Evolutionary conservation across 805 yeast species (phyloP), one percentile per base, ranked within the genome.

Genomic region (Saccharomycopsis fibuligera): DNA sequence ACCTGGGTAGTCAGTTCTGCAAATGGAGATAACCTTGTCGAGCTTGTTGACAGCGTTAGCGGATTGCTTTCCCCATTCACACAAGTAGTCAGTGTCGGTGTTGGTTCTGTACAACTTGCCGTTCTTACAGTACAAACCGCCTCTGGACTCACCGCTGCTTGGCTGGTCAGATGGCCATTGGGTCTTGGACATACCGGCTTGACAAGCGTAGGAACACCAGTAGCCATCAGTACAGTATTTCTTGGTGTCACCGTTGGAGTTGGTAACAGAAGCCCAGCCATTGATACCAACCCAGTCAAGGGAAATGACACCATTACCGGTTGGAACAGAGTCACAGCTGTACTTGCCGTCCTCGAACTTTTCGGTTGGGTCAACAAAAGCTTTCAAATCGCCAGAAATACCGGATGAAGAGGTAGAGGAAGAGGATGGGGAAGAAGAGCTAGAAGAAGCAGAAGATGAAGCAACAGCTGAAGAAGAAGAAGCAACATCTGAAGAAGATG

Each of bases 1-100:
- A 73, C 99, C 99, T 63, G 99, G 99, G 79, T 91, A 91, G 68
- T 91, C 99, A 54, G 99, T 91, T 75, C 97, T 86, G 78, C 99
- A 93, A 62, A 93, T 70, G 52, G 98, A 91, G 60, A 91, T 89
- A 46, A 75, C 74, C 52, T 83, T 64, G 57, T 66, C 62, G 51
- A 86, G 68, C 59, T 85, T 73, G 51, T 77, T 72, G 37, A 68
- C 74, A 50, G 80, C 84, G 48, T 61, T 56, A 48, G 86, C 85
- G 46, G 76, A 62, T 50, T 76, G 61, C 37, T 62, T 66, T 58
- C 83, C 88, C 91, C 95, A 86, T 63, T 75, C 87, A 76, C 99
- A 91, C 62, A 91, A 77, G 71, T 79, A 70, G 59, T 79, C 70
- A 50, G 78, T 56, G 67, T 74, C 70, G 38, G 80, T 61, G 79